phyloP scores from a whole-genome alignment of 1,284 basidiomycete genomes.

The Kwoniella shivajii region DNA sequence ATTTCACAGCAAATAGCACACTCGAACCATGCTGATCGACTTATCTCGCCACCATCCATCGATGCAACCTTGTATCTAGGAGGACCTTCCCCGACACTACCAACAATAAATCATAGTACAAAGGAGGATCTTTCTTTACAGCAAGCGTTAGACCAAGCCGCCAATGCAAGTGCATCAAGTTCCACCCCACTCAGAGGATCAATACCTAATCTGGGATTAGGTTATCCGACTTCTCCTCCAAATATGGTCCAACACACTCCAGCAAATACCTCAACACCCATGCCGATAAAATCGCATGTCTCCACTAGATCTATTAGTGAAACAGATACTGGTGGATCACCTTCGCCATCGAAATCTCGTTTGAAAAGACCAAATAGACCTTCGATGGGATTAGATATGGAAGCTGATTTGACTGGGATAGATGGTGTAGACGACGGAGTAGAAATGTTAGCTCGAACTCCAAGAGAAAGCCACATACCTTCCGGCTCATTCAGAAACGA shows the following conservation, averaged over 20 bases:
- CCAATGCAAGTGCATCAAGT: neutral
- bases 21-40: neutral
- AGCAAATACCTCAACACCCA: neutral
- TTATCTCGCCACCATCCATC: neutral
- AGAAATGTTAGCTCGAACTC: constrained; percentile 25
- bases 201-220: constrained; percentile 20
- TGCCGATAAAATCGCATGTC: constrained; percentile 1
- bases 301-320: neutral
- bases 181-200: neutral
- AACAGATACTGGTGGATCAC: neutral
- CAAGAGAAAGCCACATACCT: constrained; percentile 12
- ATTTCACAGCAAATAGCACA: neutral
- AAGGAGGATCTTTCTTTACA: constrained; percentile 18
- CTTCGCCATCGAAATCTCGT: constrained; percentile 10
- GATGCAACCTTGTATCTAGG: neutral
- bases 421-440: constrained; percentile 23
- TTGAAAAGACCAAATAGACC: constrained; percentile 13
- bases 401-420: constrained; percentile 31
- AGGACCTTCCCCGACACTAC: no score
- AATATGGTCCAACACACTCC: neutral
- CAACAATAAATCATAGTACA: no score
- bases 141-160: constrained; percentile 21
- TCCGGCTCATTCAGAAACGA: neutral
- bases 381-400: constrained; percentile 36
- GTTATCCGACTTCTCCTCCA: constrained; percentile 19